Base-by-base conservation (phyloP, 2,329 filamentous ascomycete species). In the Myotisia sp. region DNA sequence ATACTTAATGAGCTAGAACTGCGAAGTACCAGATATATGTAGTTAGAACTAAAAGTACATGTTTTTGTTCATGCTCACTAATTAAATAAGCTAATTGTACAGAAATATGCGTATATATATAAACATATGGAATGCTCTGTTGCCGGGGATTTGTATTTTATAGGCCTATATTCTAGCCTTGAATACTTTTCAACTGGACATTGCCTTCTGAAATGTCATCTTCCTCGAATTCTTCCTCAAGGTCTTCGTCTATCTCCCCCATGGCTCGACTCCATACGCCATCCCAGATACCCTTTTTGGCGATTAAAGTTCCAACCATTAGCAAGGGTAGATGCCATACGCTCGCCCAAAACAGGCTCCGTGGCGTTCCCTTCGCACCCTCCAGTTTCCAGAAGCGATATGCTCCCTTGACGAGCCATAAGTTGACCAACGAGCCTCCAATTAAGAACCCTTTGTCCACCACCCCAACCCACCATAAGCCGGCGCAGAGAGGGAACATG, bases 301-400 rank as follows among this genome's bases (percentile, higher is more conserved):
- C 83, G 36, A 80, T 71, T 57, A 95, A 77, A 2, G 85, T 87
- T 40, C 94, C 64, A 29, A 94, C 84, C 67, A 98, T 74, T 26
- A 95, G 70, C 17, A 79, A 79, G 0, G 90, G 90, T 30, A 98
- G 57, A 60, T 94, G 86, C 90, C 87, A 95, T 6, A 98, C 84
- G 54, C 84, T 93, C 2, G 90, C 86, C 90, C 90, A 98, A 57
- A 98, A 98, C 34, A 98, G 58, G 0, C 79, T 77, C 37, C 84
- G 71, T 2, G 90, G 86, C 12, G 72, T 83, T 2, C 86, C 86
- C 46, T 77, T 76, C 41, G 78, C 71, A 8, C 87, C 87, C 48
- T 84, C 73, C 18, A 72, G 63, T 42, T 69, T 71, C 77, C 81
- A 93, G 60, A 95, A 94, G 23, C 68, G 65, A 47, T 82, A 72